Evolutionary conservation across 1,139 yeast species (phyloP), one percentile per base, ranked within the genome.

Genomic region (Kodamaea alishanica): DNA sequence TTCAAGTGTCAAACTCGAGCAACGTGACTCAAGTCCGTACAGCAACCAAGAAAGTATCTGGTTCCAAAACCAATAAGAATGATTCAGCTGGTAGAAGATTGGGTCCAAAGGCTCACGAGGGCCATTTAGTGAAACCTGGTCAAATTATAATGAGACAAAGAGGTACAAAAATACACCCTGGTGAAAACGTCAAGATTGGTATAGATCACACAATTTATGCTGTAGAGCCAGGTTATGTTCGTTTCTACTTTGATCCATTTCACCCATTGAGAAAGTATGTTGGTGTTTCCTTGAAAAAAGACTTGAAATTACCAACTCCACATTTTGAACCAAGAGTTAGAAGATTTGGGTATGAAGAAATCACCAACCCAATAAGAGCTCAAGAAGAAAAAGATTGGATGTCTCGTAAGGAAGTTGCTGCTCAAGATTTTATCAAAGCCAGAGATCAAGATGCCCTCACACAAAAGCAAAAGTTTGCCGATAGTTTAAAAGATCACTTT

Each of bases 141-240:
- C 86, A 89, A 56, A 90, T 92, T 51, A 74, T 92, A 33, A 80
- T 87, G 81, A 80, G 97, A 62, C 99, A 92, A 59, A 77, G 97
- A 60, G 99, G 99, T 55, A 89, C 98, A n/a, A 83, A 79, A 54
- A 85, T 90, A 59, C 95, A 81, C 55, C 97, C 98, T 0, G 99
- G 99, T 32, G 95, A 86, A 50, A 90, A 92, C 52, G 83, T 80
- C 26, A 87, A 85, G 12, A 85, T 92, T 47, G 98, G 99, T 48
- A 82, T 79, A 51, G 98, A 92, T 60, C 97, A 90, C 60, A 92
- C 98, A 2, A 77, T 92, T 28, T 89, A 74, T 64, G 97, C 98
- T 2, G 58, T 73, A 33, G 97, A 92, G 56, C 96, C 97, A 2
- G 98, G 98, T 22, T 89, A 71, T 60, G 97, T 92, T 35, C 77